Conservation (phyloP, 495 filamentous ascomycete genomes). For the Copromyces sp. region DNA sequence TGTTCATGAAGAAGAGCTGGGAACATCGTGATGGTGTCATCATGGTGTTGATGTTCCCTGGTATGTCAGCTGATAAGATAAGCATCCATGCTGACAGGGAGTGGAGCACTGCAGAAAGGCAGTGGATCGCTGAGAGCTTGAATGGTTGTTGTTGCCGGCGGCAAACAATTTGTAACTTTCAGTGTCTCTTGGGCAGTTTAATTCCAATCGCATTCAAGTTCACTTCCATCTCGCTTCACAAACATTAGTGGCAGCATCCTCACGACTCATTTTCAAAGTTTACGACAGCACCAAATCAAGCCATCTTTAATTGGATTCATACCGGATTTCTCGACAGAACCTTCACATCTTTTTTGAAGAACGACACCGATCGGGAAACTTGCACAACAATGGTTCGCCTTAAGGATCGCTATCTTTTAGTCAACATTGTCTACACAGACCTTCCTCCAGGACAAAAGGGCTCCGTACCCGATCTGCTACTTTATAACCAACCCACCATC, state of each 20-base stretch:
- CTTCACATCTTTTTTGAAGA: background rate
- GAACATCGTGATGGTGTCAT: background rate
- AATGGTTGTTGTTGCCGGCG: background rate
- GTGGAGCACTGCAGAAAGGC: background rate
- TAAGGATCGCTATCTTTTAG: conserved; percentile 88
- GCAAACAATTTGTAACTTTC: background rate
- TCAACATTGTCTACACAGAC: conserved; percentile 82
- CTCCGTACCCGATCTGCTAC: conserved; percentile 45
- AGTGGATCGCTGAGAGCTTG: background rate
- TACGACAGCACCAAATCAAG: background rate
- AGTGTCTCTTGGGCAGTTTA: background rate
- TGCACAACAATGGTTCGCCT: conserved; percentile 72
- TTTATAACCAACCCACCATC: conserved; percentile 68
- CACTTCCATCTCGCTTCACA: background rate
- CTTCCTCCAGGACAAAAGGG: conserved; percentile 27
- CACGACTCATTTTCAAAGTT: background rate
- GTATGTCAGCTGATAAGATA: background rate
- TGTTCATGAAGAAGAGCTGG: background rate
- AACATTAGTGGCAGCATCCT: background rate
- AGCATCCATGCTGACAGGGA: background rate
- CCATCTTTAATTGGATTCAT: background rate
- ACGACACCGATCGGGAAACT: background rate
- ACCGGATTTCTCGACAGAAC: background rate
- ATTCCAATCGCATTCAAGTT: background rate
- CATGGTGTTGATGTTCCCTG: background rate